Evolutionary conservation across 2,329 filamentous ascomycete species (phyloP), one percentile per base, ranked within the genome.

Genomic region (Lizonia empirigonia): DNA sequence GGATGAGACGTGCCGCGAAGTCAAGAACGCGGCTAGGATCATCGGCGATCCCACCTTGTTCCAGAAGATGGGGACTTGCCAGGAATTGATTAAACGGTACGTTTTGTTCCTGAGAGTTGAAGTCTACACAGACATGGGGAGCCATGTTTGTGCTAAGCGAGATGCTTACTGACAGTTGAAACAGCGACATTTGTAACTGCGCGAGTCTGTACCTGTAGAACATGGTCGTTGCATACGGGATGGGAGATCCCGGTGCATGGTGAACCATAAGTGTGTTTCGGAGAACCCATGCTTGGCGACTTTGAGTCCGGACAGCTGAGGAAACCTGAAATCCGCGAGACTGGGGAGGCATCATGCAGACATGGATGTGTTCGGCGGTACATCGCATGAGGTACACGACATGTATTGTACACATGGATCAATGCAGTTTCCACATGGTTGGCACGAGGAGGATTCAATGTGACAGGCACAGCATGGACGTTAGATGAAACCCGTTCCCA

Each of bases 1-100:
- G 50, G 94, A 99, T 67, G 94, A 99, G 81, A 96, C 91, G 7
- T 99, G 94, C 70, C 82, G 94, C 38, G 94, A 99, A 75, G 94
- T 97, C 48, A 97, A 96, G 81, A 97, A 96, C 71, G 93, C 94
- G 29, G 94, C 94, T 22, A 83, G 94, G 60, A 90, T 99, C 60
- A 92, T 99, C 62, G 94, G 94, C 19, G 94, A 99, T 71, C 94
- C 94, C 3, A 88, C 88, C 48, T 77, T 99, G 61, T 97, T 96
- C 73, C 85, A 87, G 61, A 99, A 99, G 83, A 99, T 99, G 93
- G 88, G 96, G 77, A 86, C 86, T 57, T 95, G 93, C 62, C 93
- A 97, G 82, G 94, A 99, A 80, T 83, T 97, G 82, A 99, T 99
- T 72, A 95, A 96, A 82, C 80, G 94, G 67, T 94, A 97, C 72